Evolutionary conservation across 176 grass and related monocot genomes (phyloP), one percentile per base, ranked within the genome.

Genomic region (Musa beccarii): DNA sequence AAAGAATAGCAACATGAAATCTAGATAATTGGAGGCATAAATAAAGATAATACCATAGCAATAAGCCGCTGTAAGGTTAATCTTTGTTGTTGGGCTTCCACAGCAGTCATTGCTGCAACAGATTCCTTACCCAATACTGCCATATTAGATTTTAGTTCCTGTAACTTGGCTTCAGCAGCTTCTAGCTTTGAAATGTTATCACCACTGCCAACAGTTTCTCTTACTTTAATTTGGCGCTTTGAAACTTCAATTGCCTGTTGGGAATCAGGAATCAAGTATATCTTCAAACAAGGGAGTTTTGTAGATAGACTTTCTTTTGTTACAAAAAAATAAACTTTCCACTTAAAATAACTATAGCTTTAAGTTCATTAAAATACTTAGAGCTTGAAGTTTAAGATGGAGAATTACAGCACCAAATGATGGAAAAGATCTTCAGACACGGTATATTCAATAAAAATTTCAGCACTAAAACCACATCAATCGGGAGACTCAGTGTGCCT

Each of bases 101-200:
- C 95, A 62, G 95, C 82, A 73, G 88, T 85, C 95, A 99, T 99
- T 67, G 95, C 88, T 56, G 85, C 77, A 69, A 91, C 88, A 34
- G 95, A 86, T 84, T 99, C 90, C 82, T 91, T 99, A 68, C 95
- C 90, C 78, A 99, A 81, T 63, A 81, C 79, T 24, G 75, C 90
- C 95, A 94, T 99, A 78, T 87, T 99, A 76, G 86, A 94, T 82
- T 94, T 99, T 79, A 99, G 81, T 80, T 99, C 95, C 69, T 84
- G 86, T 59, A 99, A 76, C 80, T 99, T 99, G 52, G 80, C 80
- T 55, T 94, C 90, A 74, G 95, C 80, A 17, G 52, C 79, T 74
- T 94, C 95, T 71, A 99, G 84, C 75, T 84, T 93, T 59, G 90
- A 78, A 77, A 93, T 82, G 79, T 91, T 89, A 86, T 99, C 95